Evolutionary conservation across 805 yeast genomes (phyloP), one percentile per base, ranked within the genome.

Genomic region (Wickerhamiella vanderwaltii): DNA sequence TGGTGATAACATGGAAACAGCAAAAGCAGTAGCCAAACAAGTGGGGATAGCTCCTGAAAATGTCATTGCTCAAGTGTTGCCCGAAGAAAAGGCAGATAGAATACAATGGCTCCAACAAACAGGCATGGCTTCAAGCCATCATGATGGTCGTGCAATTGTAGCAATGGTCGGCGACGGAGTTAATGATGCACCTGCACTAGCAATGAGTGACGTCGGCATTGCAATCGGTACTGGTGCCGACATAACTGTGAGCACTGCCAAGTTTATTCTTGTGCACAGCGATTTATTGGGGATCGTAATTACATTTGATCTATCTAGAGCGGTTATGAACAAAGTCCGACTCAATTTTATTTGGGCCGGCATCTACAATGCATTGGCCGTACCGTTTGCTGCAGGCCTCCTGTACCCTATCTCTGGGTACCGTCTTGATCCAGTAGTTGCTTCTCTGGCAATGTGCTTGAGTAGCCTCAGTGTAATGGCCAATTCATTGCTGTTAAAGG

Each of bases 1-100:
- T 37, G 98, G 98, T 69, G 98, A 91, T 63, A 91, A 88, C 61
- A 95, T 97, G 29, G 73, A 91, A 58, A 91, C 98, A 50, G 98
- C 98, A 22, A 91, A 88, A 46, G 96, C 87, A 59, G 98, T 91
- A 52, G 97, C 97, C 16, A 76, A 78, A 52, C 94, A 85, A 62
- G 97, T 91, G 46, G 79, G 69, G n/a, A 91, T 91, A 55, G 79
- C 77, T 80, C 51, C 46, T 7, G 60, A 57, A 1, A 65, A 71
- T 39, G 76, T 81, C 6, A 66, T 79, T 33, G 78, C 85, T 7
- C 81, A 75, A 36, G 87, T 81, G 5, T 63, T 79, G 25, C 91
- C 93, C 0, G 75, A 74, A 40, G 84, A 77, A 43, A 82, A 82
- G 56, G 78, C 82, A 6, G 69, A 65, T 19, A 70, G 73, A 52